Base-by-base conservation (phyloP, 1,139 yeast genomes). In the Suhomyces yuchorum region DNA sequence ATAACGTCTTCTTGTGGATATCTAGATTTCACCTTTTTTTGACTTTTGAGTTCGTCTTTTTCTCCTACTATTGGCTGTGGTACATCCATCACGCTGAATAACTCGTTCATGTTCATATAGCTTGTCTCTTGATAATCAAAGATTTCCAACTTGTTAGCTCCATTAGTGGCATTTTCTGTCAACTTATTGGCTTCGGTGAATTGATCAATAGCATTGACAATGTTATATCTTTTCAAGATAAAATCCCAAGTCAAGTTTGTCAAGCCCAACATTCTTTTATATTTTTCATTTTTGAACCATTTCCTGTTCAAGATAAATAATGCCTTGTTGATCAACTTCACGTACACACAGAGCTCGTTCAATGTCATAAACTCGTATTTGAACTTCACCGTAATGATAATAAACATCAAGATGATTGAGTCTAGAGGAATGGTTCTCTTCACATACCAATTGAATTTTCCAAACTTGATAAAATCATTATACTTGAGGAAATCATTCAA, bases 391-490 rank as follows among this genome's bases (percentile, higher is more conserved):
- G 80, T 72, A 43, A 82, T 69, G 23, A 81, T 77, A 19, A 80
- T 76, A 56, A 80, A 70, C 54, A 81, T 66, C 47, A 81, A 62
- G 20, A 81, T 77, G 9, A 82, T 73, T n/a, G 84, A 80, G 59
- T 82, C 85, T 46, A 81, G 68, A 3, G 87, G 87, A 44, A 82
- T 75, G 5, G 81, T 78, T 45, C 84, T 68, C 56, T 81, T 77
- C 43, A 81, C 73, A 53, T 80, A 82, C 86, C 86, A 82, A 56
- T 81, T 82, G 60, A 70, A 82, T 50, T 70, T 73, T 0, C 81
- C 81, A 55, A 77, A 70, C 49, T 75, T 75, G 53, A 75, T 70
- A 49, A 75, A 75, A 55, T 75, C 80, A 54, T 75, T 75, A 54
- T 75, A 75, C 57, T 75, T 70, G 42, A 76, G 63, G 52, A 81